Percentiles rank a stretch among this genome's conserved stretches.
phyloP scores from a whole-genome alignment of 1,284 basidiomycete species.

The Pyrrhoderma lamaoense region DNA sequence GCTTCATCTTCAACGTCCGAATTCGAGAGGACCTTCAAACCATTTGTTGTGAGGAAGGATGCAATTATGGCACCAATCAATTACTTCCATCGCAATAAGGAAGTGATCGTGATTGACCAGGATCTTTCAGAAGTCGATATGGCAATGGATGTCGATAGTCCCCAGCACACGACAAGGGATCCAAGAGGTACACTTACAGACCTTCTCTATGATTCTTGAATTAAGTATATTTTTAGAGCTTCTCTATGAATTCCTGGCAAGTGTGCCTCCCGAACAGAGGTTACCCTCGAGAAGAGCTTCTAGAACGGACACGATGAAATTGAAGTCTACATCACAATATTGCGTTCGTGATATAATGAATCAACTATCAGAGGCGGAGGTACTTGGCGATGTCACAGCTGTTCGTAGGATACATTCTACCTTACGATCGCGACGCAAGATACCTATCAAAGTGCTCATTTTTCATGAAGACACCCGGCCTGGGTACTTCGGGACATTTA shows the following conservation, averaged over 20 bases:
- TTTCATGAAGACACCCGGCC: slow-evolving; percentile 73
- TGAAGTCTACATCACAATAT: slow-evolving; percentile 29
- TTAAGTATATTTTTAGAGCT: background rate
- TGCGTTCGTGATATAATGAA: slow-evolving; percentile 52
- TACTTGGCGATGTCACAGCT: slow-evolving; percentile 56
- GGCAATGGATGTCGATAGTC: background rate
- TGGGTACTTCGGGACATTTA: slow-evolving; percentile 85
- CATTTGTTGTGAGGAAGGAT: slow-evolving; percentile 70
- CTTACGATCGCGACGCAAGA: slow-evolving; percentile 48
- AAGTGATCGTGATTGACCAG: slow-evolving; percentile 51
- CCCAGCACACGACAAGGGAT: background rate
- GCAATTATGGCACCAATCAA: slow-evolving; percentile 64
- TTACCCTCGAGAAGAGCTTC: background rate
- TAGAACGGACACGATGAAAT: background rate
- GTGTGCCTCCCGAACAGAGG: background rate
- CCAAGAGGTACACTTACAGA: slow-evolving; percentile 1
- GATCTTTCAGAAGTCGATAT: slow-evolving; percentile 31
- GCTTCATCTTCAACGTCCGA: slow-evolving; percentile 46
- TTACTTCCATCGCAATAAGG: slow-evolving; percentile 44
- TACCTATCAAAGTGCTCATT: slow-evolving; percentile 68
- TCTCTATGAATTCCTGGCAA: slow-evolving; percentile 6
- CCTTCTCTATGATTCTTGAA: background rate
- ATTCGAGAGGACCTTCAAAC: slow-evolving; percentile 67
- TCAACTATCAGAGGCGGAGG: slow-evolving; percentile 64
- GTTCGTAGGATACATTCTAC: slow-evolving; percentile 49